Evolutionary conservation across 768 basidiomycete genomes (phyloP), one percentile per base, ranked within the genome.

Genomic region (Suillus weaverae): DNA sequence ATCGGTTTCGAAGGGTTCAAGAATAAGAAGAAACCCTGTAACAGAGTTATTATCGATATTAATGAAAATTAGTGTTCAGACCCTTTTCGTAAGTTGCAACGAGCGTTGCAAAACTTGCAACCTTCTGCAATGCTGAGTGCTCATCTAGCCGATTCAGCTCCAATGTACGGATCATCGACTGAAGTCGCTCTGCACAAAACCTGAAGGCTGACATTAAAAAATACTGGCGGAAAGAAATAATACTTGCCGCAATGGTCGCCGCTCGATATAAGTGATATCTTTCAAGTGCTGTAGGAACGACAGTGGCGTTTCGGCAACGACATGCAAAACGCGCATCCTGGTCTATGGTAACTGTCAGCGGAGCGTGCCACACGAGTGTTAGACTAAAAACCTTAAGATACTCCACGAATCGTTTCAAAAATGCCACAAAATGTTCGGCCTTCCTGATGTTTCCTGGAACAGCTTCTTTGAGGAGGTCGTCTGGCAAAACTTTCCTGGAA

Each of bases 11-110:
- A 95, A 99, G 0, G 97, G 97, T 73, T 99, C 97, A 20, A 99
- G 83, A 64, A 99, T 98, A 60, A 99, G 89, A 22, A 98, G 80
- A 77, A 99, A 99, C 5, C 97, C 97, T 96, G 62, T 44, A 8
- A 18, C 30, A 32, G 61, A 43, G 46, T 62, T 57, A 30, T 9
- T 32, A 44, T 33, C 43, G 38, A 62, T 62, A 44, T 26, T 48
- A 43, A 36, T 41, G 22, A 55, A 46, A n/a, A 61, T 66, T 41
- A 18, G 6, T 35, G 61, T 18, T 62, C 73, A 43, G 70, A 90
- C 95, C 96, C 81, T 95, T 98, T 76, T 99, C 97, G 73, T 99
- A 99, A 5, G 97, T 99, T 33, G 97, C 90, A 16, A 99, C 97
- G 26, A 99, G 83, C 0, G 97, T 99, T 3, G 97, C 97, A 73